Base-by-base conservation (phyloP, 1,284 basidiomycete genomes). In the Cryptococcus maquisensis region DNA sequence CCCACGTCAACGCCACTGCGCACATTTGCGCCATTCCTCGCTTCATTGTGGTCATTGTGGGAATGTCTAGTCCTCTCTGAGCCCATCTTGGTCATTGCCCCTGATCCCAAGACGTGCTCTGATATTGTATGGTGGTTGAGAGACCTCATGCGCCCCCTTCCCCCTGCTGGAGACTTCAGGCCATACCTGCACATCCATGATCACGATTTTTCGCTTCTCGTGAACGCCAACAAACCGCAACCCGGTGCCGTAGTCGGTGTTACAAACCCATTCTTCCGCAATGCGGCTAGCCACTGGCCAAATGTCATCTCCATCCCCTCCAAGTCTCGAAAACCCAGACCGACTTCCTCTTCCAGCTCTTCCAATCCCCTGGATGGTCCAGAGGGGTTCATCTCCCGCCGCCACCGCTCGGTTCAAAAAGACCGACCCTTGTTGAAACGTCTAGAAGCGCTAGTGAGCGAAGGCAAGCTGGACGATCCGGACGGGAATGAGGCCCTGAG, bases 131-230 rank as follows among this genome's bases (percentile, higher is more conserved):
- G 91, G 90, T 90, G 92, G 91, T 75, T 98, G 41, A 81, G 89
- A 26, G 92, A 96, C 70, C 78, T 98, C 2, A 73, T 97, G 10
- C 83, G 90, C 28, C 95, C 95, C 1, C 85, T 97, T 26, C 90
- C 91, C 0, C 81, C 90, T 18, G 84, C 86, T 0, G 85, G 85
- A 3, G 94, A 98, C 69, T 85, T 91, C 65, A 81, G 94, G 8
- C 95, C 94, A 0, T 98, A 95, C 73, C 89, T 98, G 63, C 96
- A 93, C 16, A 93, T 98, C 57, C 94, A 97, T 71, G 95, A 98
- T 66, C 83, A 82, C 39, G 93, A 97, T 63, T 87, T 91, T 63
- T 69, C 81, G 0, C 68, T 81, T 0, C 73, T 97, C 4, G 85
- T 95, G 32, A 90, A 90, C 67, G 84, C 86, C 59, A 84, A 88